Percentiles rank a stretch among this genome's conserved stretches.
Evolutionary conservation across 768 basidiomycete species (phyloP).

Genomic region (Agrocybe chaxingu): DNA sequence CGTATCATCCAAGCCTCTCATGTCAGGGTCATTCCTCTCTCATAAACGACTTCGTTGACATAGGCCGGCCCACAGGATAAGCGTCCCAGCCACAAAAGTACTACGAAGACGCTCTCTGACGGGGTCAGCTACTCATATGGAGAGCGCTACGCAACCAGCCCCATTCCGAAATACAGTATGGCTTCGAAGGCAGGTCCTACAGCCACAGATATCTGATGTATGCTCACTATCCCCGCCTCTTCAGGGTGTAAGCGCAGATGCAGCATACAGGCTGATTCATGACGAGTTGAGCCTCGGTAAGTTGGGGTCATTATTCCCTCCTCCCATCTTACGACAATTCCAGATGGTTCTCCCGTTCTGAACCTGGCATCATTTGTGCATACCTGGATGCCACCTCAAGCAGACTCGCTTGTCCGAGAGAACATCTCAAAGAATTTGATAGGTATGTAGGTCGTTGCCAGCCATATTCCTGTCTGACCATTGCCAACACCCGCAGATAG

Average conservation of each 20-base stretch:
- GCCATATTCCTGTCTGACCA: neutral
- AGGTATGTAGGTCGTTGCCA: constrained; percentile 20
- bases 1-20: constrained; percentile 55
- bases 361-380: constrained; percentile 64
- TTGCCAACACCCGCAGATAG: constrained; percentile 20
- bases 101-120: constrained; percentile 15
- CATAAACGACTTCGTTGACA: constrained; percentile 7
- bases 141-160: constrained; percentile 61
- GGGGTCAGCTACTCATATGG: constrained; percentile 47
- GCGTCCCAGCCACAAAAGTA: constrained; percentile 18
- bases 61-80: constrained; percentile 37
- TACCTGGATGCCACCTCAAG: constrained; percentile 61
- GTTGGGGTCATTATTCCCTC: neutral
- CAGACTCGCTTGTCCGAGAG: constrained; percentile 53
- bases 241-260: constrained; percentile 55
- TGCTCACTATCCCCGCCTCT: neutral
- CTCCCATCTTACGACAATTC: constrained; percentile 5
- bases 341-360: constrained; percentile 57
- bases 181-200: constrained; percentile 42
- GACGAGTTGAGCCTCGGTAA: constrained; percentile 64
- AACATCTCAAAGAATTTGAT: constrained; percentile 69
- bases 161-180: constrained; percentile 68
- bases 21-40: constrained; percentile 26
- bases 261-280: constrained; percentile 53
- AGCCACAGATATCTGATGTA: neutral